Percentiles rank a stretch among this genome's conserved stretches.
Evolutionary conservation across 306 rosid species (phyloP).

Genomic region (Morella rubra): DNA sequence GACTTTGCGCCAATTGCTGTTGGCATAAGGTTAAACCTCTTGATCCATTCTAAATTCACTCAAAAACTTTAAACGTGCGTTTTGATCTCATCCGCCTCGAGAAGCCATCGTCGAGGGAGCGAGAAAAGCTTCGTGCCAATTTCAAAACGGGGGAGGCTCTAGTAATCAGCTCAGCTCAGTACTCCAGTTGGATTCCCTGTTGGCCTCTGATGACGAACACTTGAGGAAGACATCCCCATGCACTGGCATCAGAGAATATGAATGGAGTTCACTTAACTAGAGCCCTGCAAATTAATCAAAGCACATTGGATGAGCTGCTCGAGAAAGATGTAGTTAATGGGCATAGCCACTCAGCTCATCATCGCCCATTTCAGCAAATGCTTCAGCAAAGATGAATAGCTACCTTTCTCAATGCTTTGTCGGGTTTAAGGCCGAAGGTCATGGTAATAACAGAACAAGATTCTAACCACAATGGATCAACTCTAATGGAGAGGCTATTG

Average conservation of each 20-base stretch:
- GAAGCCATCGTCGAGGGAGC: too few relatives aligned
- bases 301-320: conserved; percentile 57
- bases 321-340: conserved; percentile 57
- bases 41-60: too few relatives aligned
- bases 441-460: conserved; percentile 85
- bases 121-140: conserved; percentile 72
- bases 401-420: conserved; percentile 66
- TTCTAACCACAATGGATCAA: conserved; percentile 72
- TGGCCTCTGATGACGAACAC: conserved; percentile 66
- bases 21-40: too few relatives aligned
- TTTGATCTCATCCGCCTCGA: too few relatives aligned
- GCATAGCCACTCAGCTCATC: conserved; percentile 68
- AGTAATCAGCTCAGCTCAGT: conserved; percentile 73
- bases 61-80: too few relatives aligned
- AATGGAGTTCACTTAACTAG: conserved; percentile 53
- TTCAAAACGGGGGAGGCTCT: conserved; percentile 87
- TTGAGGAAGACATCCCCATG: conserved; percentile 43
- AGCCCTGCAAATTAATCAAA: conserved; percentile 46
- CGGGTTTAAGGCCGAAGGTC: conserved; percentile 76
- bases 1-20: too few relatives aligned
- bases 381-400: conserved; percentile 48
- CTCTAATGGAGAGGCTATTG: conserved; percentile 76
- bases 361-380: conserved; percentile 45
- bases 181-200: conserved; percentile 68
- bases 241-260: conserved; percentile 30